Conservation (phyloP, 1,284 basidiomycete species). For the Tremellales sp. region DNA sequence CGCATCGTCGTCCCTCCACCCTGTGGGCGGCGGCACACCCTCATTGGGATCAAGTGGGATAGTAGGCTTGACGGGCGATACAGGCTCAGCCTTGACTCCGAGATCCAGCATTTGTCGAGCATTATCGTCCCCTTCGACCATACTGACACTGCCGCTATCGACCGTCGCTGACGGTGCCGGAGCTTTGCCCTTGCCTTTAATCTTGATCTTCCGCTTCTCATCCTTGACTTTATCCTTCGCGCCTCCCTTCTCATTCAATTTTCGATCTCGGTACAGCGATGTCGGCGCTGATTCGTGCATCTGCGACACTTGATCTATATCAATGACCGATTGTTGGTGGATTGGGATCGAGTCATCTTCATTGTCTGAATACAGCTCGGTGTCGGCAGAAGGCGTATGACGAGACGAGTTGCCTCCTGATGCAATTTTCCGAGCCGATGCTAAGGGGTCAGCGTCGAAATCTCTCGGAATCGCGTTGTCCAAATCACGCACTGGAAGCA, state of each 20-base stretch:
- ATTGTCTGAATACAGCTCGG: slow-evolving; percentile 76
- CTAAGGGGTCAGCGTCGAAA: slow-evolving; percentile 41
- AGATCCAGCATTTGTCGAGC: background rate
- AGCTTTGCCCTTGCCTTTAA: slow-evolving; percentile 17
- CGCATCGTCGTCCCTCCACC: slow-evolving; percentile 31
- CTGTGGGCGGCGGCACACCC: slow-evolving; percentile 2
- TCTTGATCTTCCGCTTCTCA: slow-evolving; percentile 17
- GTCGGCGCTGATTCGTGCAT: slow-evolving; percentile 90
- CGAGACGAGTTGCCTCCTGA: slow-evolving; percentile 2
- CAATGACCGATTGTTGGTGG: slow-evolving; percentile 56
- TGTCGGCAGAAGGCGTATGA: slow-evolving; percentile 22
- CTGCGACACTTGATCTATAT: slow-evolving; percentile 72
- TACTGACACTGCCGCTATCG: background rate
- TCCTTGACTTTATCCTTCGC: slow-evolving; percentile 46
- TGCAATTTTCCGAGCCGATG: slow-evolving; percentile 50
- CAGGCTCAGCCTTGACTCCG: slow-evolving; percentile 39
- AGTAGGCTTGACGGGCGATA: slow-evolving; percentile 31
- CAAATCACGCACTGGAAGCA: background rate
- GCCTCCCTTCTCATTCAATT: slow-evolving; percentile 43
- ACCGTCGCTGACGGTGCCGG: slow-evolving; percentile 3
- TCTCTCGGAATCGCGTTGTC: no score
- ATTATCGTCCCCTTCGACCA: background rate
- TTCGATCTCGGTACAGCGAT: slow-evolving; percentile 56
- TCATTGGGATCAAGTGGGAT: slow-evolving; percentile 5
- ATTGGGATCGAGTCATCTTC: slow-evolving; percentile 68